Evolutionary conservation across 106 monocot genomes (phyloP), one percentile per base, ranked within the genome.

Genomic region (Phalaenopsis aphrodite): DNA sequence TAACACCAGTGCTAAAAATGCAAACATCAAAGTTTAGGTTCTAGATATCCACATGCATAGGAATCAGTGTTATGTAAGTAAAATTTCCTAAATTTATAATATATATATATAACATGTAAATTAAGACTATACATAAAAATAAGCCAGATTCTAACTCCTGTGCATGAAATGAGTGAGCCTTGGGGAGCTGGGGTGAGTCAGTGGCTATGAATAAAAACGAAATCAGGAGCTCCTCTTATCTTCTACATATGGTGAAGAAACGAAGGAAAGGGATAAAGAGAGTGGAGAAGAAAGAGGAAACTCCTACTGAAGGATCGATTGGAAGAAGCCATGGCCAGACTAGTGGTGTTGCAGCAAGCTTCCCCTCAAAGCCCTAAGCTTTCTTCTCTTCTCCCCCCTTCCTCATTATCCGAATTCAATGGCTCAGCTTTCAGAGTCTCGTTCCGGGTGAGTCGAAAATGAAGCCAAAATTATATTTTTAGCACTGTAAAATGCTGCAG

Each of bases 351-450:
- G 72, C 93, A 85, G 39, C 88, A 88, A 43, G 78, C 81, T n/a
- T 82, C 78, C 56, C 49, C 45, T 76, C 84, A 76, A 4, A 76
- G 65, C 56, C 58, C 85, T 2, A 75, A 67, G 79, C 38, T 75
- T n/a, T 85, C 86, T 71, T 73, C 81, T 12, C 83, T 94, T 15
- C 81, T 89, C 52, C 85, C 84, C 52, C 85, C 84, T 78, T 94
- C 94, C 47, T 90, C 92, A 21, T 74, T 92, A 47, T 98, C 97
- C 42, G 92, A 92, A 39, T 92, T 98, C 90, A 85, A 85, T 87
- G 94, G 97, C 56, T 68, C 86, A 71, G 48, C 82, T 30, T 79
- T 94, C 74, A 89, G 82, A 80, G 43, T 90, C 82, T 85, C 88
- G 1, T 24, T 86, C 66, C 84, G 89, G 92, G 96, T 93, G 64